These are phyloP conservation scores for Colletotrichum tropicale DNA, from an alignment of 2,329 filamentous ascomycete species.

Conservation along the genomic window DNA sequence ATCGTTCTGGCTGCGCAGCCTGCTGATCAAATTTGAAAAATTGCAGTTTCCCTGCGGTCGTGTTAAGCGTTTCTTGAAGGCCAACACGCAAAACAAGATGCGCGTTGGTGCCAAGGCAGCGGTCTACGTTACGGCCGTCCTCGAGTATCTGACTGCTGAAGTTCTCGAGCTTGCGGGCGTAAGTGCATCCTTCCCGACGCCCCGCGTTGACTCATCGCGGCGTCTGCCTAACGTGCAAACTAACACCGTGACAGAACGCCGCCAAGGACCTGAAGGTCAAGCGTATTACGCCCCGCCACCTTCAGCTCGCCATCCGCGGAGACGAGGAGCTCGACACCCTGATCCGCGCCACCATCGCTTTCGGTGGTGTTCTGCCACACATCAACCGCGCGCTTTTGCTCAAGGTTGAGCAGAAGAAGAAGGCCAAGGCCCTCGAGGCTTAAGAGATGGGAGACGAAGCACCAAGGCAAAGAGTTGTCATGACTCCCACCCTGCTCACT, in stretches of 20 bases:
- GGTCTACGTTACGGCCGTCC: constrained; percentile 96
- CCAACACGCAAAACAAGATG: constrained; percentile 99
- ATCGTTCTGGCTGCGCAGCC: background rate
- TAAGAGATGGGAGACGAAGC: background rate
- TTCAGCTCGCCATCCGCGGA: constrained; percentile 97
- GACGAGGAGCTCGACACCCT: constrained; percentile 98
- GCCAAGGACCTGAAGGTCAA: constrained; percentile 99
- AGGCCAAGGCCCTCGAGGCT: constrained; percentile 55
- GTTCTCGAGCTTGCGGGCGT: constrained; percentile 95
- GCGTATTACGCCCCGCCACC: constrained; percentile 96
- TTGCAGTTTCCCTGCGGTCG: constrained; percentile 95
- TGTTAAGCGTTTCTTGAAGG: constrained; percentile 99
- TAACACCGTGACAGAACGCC: constrained; percentile 68
- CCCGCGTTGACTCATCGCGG: background rate
- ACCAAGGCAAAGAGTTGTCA: constrained; percentile 15
- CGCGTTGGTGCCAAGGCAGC: constrained; percentile 98
- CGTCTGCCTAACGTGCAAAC: constrained; percentile 1
- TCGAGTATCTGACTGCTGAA: constrained; percentile 98
- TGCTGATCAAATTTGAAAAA: background rate
- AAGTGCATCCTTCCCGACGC: constrained; percentile 40
- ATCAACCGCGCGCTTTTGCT: constrained; percentile 97
- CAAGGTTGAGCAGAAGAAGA: constrained; percentile 98
- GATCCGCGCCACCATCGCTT: constrained; percentile 96
- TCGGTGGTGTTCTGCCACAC: constrained; percentile 96
- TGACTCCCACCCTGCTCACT: constrained; percentile 9